Percentiles rank a stretch among this genome's conserved stretches.
Conservation (phyloP, 2,329 filamentous ascomycete genomes). For the Pseudopyricularia javanii region DNA sequence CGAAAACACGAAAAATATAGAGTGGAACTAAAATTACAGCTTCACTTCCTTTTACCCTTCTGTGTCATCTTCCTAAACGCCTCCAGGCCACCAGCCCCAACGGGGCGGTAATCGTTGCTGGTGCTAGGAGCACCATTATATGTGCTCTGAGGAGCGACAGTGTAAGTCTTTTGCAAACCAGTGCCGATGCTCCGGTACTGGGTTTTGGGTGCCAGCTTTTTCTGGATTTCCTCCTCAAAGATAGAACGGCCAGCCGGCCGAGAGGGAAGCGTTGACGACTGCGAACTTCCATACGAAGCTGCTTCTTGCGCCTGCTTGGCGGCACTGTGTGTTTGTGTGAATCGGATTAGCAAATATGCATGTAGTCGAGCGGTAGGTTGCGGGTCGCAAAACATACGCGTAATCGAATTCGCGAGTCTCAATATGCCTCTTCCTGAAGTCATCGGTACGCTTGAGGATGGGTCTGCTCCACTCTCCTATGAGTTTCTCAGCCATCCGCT, state of each 20-base stretch:
- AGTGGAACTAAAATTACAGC: not conserved
- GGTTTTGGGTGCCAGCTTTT: constrained; percentile 41
- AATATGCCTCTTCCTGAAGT: constrained; percentile 76
- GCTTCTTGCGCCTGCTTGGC: constrained; percentile 39
- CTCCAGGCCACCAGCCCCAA: constrained; percentile 50
- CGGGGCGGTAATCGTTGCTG: constrained; percentile 41
- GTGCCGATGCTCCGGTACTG: constrained; percentile 44
- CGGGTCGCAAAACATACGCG: constrained; percentile 31
- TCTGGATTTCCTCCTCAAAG: constrained; percentile 42
- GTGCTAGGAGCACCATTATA: constrained; percentile 36
- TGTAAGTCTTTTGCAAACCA: constrained; percentile 44
- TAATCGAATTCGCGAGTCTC: constrained; percentile 53
- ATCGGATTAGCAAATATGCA: constrained; percentile 3
- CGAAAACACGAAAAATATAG: too few relatives aligned
- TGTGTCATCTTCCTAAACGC: constrained; percentile 55
- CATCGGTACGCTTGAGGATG: constrained; percentile 84
- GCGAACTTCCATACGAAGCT: constrained; percentile 19
- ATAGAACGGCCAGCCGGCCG: constrained; percentile 9
- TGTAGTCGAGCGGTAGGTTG: not conserved
- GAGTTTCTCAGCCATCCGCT: constrained; percentile 85
- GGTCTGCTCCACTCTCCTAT: constrained; percentile 91
- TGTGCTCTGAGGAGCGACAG: constrained; percentile 48
- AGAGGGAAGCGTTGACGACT: constrained; percentile 23
- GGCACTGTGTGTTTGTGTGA: constrained; percentile 24
- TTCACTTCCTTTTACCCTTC: constrained; percentile 34